Base-by-base conservation (phyloP, 352 stramenopile species). In the Phytophthora litchii region DNA sequence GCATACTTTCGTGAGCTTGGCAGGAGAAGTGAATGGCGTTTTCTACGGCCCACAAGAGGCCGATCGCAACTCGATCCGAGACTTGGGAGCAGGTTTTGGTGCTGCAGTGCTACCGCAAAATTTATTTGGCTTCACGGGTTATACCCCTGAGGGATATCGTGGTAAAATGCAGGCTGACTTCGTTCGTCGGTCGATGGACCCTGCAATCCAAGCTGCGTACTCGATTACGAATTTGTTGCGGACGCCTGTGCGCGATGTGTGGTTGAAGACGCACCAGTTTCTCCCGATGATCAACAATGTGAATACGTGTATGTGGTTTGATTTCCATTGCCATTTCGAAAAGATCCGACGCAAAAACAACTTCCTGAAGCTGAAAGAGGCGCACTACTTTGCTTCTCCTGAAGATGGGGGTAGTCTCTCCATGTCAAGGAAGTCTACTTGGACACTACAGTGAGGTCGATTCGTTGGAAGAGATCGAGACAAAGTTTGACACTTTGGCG, bases 311-410 rank as follows among this genome's bases (percentile, higher is more conserved):
- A 40, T 3, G n/a, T 56, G 34, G 51, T 45, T 38, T 17, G 48
- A 57, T 23, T 54, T 64, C 19, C 29, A 68, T 23, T 63, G 57
- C 34, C 42, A 55, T 20, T 4, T 56, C 9, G 61, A 75, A 11
- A 61, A 73, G 31, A 48, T 54, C 34, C 61, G 57, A 0, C 66
- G 66, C 37, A 72, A 65, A 46, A 46, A 34, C 45, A 76, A 78
- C 21, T 82, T 78, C 41, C 46, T 65, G 13, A 70, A 37, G 47
- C 44, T 82, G 31, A 55, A 65, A 14, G 62, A 60, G 13, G 76
- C 64, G 5, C 69, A 84, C 14, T 82, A 74, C 46, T 84, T 86
- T 43, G 72, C 69, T 13, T 84, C 77, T 7, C 62, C 74, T 0
- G 31, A 60, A 9, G 74, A 87, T 48, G 73, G 66, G n/a, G 1